These are phyloP conservation scores for Oryza glaberrima DNA, from an alignment of 176 grass and related monocot species.

Conservation along the genomic window DNA sequence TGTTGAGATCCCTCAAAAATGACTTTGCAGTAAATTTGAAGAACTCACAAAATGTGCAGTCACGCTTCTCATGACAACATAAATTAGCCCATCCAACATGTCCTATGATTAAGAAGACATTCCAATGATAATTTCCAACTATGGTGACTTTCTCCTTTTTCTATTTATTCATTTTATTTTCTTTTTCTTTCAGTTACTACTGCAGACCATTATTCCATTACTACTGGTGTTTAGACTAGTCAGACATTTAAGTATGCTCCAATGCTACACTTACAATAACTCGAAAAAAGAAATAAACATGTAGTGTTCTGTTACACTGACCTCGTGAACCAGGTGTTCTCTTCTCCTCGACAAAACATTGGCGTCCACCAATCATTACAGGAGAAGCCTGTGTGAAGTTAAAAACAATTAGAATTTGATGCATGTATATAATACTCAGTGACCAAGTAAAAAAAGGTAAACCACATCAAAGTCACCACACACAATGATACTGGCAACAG, in stretches of 20 bases:
- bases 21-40: neutral
- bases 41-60: neutral
- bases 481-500: neutral
- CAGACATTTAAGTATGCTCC: neutral
- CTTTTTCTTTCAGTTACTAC: neutral
- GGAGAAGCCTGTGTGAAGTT: slow-evolving; percentile 68
- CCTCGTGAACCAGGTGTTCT: slow-evolving; percentile 67
- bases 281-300: neutral
- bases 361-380: slow-evolving; percentile 66
- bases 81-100: slow-evolving; percentile 18
- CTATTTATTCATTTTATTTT: neutral
- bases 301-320: slow-evolving; percentile 39
- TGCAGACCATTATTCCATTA: neutral
- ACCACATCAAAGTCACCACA: slow-evolving; percentile 8
- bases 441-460: slow-evolving; percentile 15
- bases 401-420: slow-evolving; percentile 34
- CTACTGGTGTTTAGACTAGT: neutral
- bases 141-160: neutral
- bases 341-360: slow-evolving; percentile 85
- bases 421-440: neutral
- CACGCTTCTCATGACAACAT: neutral
- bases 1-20: slow-evolving; percentile 6
- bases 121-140: neutral
- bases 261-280: slow-evolving; percentile 3
- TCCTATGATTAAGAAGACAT: too few relatives aligned